Percentiles rank a stretch among this genome's conserved stretches.
These are phyloP conservation scores for Cercis canadensis DNA, from an alignment of 306 rosid species.

Conservation along the genomic window DNA sequence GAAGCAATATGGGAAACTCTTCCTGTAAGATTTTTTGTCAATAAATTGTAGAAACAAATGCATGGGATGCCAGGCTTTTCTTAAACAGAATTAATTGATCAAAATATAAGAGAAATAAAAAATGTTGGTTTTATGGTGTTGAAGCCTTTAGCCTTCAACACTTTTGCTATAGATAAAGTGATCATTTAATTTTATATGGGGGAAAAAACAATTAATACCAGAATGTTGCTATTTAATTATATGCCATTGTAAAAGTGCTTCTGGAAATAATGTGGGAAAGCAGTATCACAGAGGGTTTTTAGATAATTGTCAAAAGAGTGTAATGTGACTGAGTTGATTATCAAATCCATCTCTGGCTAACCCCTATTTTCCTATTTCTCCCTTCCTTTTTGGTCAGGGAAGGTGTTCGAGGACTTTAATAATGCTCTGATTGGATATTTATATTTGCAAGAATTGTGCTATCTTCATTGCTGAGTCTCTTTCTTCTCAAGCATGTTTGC, in stretches of 20 bases:
- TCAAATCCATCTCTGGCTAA: neutral
- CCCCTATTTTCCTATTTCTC: neutral
- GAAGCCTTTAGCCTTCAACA: slow-evolving; percentile 12
- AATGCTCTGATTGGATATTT: neutral
- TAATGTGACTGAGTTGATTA: too few species aligned
- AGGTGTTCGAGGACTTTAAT: neutral
- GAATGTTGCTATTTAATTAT: neutral
- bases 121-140: slow-evolving; percentile 18
- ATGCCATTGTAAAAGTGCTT: too few species aligned
- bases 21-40: slow-evolving; percentile 68
- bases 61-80: neutral
- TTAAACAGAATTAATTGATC: slow-evolving; percentile 2
- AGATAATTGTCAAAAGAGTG: too few species aligned
- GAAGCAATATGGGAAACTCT: slow-evolving; percentile 97
- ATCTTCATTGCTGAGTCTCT: neutral
- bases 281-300: too few species aligned
- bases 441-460: neutral
- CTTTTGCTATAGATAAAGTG: too few species aligned
- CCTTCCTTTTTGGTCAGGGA: neutral
- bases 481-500: neutral
- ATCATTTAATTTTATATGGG: too few species aligned
- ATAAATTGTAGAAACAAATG: slow-evolving; percentile 25
- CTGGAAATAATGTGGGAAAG: too few species aligned
- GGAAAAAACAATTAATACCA: neutral
- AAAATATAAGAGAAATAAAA: slow-evolving; percentile 28